Base-by-base conservation (phyloP, 2,329 filamentous ascomycete genomes). In the Boeremia exigua region DNA sequence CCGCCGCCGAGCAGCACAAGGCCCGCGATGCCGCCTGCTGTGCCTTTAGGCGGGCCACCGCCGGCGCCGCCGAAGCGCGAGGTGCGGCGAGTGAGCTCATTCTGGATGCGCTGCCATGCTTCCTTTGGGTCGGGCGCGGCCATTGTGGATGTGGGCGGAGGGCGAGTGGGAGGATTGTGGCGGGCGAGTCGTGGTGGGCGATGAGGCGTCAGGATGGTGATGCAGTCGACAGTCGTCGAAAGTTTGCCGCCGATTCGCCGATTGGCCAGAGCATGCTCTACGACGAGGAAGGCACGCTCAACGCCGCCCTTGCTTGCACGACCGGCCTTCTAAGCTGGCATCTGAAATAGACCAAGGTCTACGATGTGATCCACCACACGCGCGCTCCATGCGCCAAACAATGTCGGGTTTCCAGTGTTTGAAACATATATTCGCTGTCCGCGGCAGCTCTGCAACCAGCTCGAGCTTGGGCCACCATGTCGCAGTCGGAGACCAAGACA, bases 91-190 rank as follows among this genome's bases (percentile, higher is more conserved):
- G 76, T 80, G 65, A 88, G 80, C 59, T 85, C 84, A 69, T 82
- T 81, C 77, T 88, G 86, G 64, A 91, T 79, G 68, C 83, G 82
- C 75, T 82, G 81, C 83, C 86, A 89, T 67, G 86, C 82, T 75
- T 90, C 86, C 72, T 84, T 82, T 48, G 87, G 87, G 72, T 87
- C 86, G 63, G 78, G 71, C 48, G 66, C 66, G 55, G 70, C 69
- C 70, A 76, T 76, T 54, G 47, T 37, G 42, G 48, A 11, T 17
- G 58, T 43, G 62, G 53, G 56, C 32, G 30, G 53, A 29, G 34
- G n/a, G 32, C 6, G 40, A 7, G 32, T 2, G 28, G 27, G 30
- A 1, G 29, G 17, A 32, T 10, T 29, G 23, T 10, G 44, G 44
- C 14, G 33, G 32, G 36, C 14, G 36, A 12, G 36, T 23, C 33